phyloP scores from a whole-genome alignment of 1,139 yeast genomes.

The Pichia sp. region DNA sequence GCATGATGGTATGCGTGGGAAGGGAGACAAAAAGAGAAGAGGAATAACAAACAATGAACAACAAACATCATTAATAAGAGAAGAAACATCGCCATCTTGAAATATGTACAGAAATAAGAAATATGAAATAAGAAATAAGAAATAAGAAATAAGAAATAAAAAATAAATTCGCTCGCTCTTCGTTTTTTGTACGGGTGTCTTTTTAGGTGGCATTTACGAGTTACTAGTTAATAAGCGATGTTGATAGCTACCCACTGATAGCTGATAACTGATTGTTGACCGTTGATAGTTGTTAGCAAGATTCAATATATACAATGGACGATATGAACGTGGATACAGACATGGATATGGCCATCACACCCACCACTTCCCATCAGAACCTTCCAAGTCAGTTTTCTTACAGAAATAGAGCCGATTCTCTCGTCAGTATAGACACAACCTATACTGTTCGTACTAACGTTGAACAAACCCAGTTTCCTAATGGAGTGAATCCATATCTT shows the following conservation, averaged over 20 bases:
- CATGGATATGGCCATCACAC: slow-evolving; percentile 5
- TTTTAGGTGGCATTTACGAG: no score
- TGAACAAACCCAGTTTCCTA: slow-evolving; percentile 2
- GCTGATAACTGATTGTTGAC: no score
- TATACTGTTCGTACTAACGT: slow-evolving; percentile 7
- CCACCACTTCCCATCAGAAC: slow-evolving; percentile 3
- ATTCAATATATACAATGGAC: neutral
- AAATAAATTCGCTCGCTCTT: neutral
- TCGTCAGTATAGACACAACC: slow-evolving; percentile 20
- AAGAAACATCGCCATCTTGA: neutral
- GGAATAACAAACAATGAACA: neutral
- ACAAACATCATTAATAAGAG: neutral
- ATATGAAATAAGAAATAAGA: neutral
- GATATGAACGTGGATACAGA: neutral
- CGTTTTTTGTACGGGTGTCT: neutral
- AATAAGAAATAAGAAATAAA: no score
- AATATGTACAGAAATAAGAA: neutral
- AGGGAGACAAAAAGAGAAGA: neutral
- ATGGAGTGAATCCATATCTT: neutral
- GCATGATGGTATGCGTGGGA: slow-evolving; percentile 35
- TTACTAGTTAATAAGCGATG: no score
- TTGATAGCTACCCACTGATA: no score
- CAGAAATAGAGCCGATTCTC: slow-evolving; percentile 18
- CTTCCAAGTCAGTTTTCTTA: slow-evolving; percentile 19
- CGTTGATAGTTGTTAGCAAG: no score